Evolutionary conservation across 805 yeast species (phyloP), one percentile per base, ranked within the genome.

Genomic region (Starmerella apis): DNA sequence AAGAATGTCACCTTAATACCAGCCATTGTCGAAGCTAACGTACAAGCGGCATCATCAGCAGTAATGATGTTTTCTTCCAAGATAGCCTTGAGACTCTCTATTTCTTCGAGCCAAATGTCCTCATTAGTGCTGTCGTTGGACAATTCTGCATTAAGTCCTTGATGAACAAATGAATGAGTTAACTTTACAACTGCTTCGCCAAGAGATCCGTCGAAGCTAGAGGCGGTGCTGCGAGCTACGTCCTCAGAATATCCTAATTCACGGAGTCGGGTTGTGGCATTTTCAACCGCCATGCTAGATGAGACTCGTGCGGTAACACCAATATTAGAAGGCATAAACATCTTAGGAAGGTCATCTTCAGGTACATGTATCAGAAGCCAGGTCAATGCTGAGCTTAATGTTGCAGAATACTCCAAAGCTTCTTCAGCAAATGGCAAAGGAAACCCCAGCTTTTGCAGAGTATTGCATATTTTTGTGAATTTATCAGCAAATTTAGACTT

Each of bases 351-450:
- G 60, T 90, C 98, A 61, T 88, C 97, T 55, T 92, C 96, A 0
- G 97, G 97, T 3, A 90, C 77, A 60, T 90, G 92, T 56, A 88
- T 80, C 10, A 90, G 66, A 18, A 90, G 72, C 90, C 92, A 83
- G 53, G 81, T 85, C 38, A 83, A 64, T 0, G 81, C 72, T 22
- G 74, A 77, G 1, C 74, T 70, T 49, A 78, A 71, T 1, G 73
- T 58, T 3, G 61, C 55, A 0, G 68, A 63, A 60, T 84, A 84
- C 24, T 69, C 66, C 43, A 85, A 66, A 0, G 96, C 79, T 60
- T 90, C 97, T 1, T 68, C 65, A 0, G 82, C 76, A 61, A 88
- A 96, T 1, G 74, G 60, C 31, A 68, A 65, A 50, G 87, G 75
- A 59, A 90, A 90, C 0, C 94, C 92, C n/a, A 77, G 62, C 3